phyloP scores from a whole-genome alignment of 2,329 filamentous ascomycete species.

The Didymella exigua region DNA sequence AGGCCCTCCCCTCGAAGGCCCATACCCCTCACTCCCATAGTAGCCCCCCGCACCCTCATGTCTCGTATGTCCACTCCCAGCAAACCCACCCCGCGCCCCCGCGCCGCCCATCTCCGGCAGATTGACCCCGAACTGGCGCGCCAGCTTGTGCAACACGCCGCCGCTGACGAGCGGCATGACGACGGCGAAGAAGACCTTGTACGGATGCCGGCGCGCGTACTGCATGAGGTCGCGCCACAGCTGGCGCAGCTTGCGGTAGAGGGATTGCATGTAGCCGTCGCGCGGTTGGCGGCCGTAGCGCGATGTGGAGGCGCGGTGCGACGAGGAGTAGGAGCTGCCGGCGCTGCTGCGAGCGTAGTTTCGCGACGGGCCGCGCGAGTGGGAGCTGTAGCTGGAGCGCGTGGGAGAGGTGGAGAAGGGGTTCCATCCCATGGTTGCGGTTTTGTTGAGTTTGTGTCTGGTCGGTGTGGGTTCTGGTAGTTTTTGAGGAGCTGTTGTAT shows the following conservation, averaged over 20 bases:
- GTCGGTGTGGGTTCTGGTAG: slow-evolving; percentile 16
- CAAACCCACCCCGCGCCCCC: slow-evolving; percentile 31
- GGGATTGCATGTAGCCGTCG: slow-evolving; percentile 74
- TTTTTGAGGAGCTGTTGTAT: slow-evolving; percentile 8
- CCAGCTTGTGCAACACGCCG: slow-evolving; percentile 77
- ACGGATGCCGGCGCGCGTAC: slow-evolving; percentile 81
- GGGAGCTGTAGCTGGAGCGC: slow-evolving; percentile 28
- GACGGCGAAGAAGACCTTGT: slow-evolving; percentile 89
- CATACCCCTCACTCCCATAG: slow-evolving; percentile 55
- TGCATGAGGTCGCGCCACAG: slow-evolving; percentile 80
- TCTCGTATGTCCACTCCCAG: slow-evolving; percentile 25
- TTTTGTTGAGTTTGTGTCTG: not conserved
- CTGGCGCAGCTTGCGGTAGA: slow-evolving; percentile 76
- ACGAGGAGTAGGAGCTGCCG: slow-evolving; percentile 36
- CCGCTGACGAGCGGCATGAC: slow-evolving; percentile 86
- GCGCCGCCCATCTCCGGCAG: slow-evolving; percentile 62
- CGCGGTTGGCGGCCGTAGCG: slow-evolving; percentile 82
- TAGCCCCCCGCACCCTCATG: slow-evolving; percentile 43
- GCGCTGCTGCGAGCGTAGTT: slow-evolving; percentile 37
- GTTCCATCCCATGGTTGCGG: slow-evolving; percentile 46
- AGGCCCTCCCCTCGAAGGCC: slow-evolving; percentile 21
- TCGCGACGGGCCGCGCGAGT: slow-evolving; percentile 1
- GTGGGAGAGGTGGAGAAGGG: slow-evolving; percentile 33
- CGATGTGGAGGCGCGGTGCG: slow-evolving; percentile 62
- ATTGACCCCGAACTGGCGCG: slow-evolving; percentile 78